Base-by-base conservation (phyloP, 306 rosid species). In the Senna siamea region DNA sequence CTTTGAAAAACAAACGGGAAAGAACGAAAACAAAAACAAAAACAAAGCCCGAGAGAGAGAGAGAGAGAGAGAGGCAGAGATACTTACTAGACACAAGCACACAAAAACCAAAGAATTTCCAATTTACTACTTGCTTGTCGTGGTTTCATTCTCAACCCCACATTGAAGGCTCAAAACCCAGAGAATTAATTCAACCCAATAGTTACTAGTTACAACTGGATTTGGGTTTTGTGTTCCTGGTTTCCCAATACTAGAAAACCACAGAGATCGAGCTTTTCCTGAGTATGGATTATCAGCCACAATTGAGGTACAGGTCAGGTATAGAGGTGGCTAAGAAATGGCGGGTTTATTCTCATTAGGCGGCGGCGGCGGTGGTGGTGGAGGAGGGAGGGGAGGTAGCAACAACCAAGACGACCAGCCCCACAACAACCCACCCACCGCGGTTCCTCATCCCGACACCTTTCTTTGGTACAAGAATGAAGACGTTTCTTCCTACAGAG, bases 321-420 rank as follows among this genome's bases (percentile, higher is more conserved):
- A 22, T 30, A 75, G 69, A n/a, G 58, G 69, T 20, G 32, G 67
- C 48, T 13, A 12, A 79, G 44, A 68, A 83, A 92, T 92, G 98
- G 96, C 98, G 40, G 98, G 97, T 62, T 81, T 94, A 63, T 94
- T 94, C 90, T 84, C 96, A 67, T 26, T 94, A 94, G 92, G 96
- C 4, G 86, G 84, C 8, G 76, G 82, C 0, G 67, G 84, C 0
- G 77, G 87, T 66, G 80, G 75, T 40, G 75, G 74, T 34, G 71
- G 89, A 9, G 48, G 68, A 47, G 19, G 48, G 2, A 11, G 69
- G 18, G 78, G 87, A 73, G 81, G 77, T 35, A 76, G 51, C 57
- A 76, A 19, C 74, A 66, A 17, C 37, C 69, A 79, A 28, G 78
- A 74, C 6, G 68, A 75, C 6, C 70, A 72, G 17, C 55, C 69